These are phyloP conservation scores for Malus sieversii DNA, from an alignment of 306 rosid genomes.

Conservation along the genomic window DNA sequence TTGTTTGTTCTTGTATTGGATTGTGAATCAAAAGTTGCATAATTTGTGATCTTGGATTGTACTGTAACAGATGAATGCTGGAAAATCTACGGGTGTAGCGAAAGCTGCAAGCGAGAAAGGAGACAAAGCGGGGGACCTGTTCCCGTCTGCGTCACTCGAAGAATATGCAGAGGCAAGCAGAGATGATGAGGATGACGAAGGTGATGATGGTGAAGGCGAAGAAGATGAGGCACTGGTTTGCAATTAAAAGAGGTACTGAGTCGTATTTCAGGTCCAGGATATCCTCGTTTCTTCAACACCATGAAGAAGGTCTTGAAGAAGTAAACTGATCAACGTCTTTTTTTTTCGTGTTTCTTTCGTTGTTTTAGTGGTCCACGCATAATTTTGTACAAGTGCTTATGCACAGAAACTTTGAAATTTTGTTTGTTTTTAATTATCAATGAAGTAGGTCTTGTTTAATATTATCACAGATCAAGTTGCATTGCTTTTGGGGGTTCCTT, in stretches of 20 bases:
- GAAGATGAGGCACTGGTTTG: not conserved
- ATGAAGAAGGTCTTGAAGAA: not conserved
- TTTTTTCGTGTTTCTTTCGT: not conserved
- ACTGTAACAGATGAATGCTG: constrained; percentile 62
- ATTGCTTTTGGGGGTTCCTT: not conserved
- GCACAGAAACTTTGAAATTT: not conserved
- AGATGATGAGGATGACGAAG: not conserved
- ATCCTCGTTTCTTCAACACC: not conserved
- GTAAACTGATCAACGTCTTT: not conserved
- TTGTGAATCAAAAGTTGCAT: not conserved
- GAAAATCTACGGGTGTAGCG: constrained; percentile 31
- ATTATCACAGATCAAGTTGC: not conserved
- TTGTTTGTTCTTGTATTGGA: not conserved
- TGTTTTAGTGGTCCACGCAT: not conserved
- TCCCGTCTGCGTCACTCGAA: constrained; percentile 54
- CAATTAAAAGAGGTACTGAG: not conserved
- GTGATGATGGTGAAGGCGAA: not conserved
- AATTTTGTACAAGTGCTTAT: not conserved
- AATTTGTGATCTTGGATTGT: not conserved
- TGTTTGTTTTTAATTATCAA: not conserved
- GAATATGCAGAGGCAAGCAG: constrained; percentile 44
- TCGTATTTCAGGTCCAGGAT: not conserved
- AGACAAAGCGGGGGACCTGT: constrained; percentile 47
- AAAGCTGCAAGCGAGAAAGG: constrained; percentile 28
- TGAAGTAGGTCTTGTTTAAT: constrained; percentile 6